These are phyloP conservation scores for Cordyceps pruinosa DNA, from an alignment of 2,329 filamentous ascomycete species.

Conservation along the genomic window DNA sequence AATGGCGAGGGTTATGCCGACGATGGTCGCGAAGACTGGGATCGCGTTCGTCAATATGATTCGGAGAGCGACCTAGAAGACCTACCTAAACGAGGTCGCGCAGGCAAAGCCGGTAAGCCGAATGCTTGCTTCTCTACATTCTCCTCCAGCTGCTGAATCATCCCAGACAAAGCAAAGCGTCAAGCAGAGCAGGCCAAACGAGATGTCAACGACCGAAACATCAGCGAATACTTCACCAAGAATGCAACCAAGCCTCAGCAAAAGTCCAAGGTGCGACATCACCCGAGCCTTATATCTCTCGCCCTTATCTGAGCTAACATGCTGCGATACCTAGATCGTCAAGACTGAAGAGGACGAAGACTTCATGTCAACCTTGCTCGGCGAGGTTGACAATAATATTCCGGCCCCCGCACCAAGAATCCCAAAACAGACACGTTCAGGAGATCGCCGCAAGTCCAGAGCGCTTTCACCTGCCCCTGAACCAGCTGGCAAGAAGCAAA, in stretches of 20 bases:
- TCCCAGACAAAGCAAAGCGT: constrained; percentile 71
- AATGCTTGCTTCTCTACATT: not conserved
- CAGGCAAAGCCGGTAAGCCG: constrained; percentile 44
- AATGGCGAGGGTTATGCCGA: constrained; percentile 96
- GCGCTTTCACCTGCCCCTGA: constrained; percentile 67
- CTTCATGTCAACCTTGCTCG: constrained; percentile 78
- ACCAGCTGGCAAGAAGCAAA: constrained; percentile 50
- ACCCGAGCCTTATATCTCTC: not conserved
- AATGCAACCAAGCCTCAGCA: constrained; percentile 58
- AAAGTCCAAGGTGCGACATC: constrained; percentile 68
- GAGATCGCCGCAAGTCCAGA: constrained; percentile 70
- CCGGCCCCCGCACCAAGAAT: constrained; percentile 46
- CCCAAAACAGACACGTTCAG: constrained; percentile 60
- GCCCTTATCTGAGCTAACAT: constrained; percentile 11
- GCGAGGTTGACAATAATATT: constrained; percentile 76
- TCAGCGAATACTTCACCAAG: constrained; percentile 89
- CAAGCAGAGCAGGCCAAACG: constrained; percentile 81
- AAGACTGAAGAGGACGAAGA: constrained; percentile 83
- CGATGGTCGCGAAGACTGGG: constrained; percentile 93
- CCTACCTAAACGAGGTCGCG: constrained; percentile 35
- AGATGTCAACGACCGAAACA: constrained; percentile 83
- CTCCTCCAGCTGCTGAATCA: not conserved
- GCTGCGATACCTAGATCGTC: constrained; percentile 44
- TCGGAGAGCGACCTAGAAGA: constrained; percentile 61
- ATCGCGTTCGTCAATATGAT: constrained; percentile 60